Evolutionary conservation across 495 filamentous ascomycete genomes (phyloP).

Genomic region (Penicillium daleae): DNA sequence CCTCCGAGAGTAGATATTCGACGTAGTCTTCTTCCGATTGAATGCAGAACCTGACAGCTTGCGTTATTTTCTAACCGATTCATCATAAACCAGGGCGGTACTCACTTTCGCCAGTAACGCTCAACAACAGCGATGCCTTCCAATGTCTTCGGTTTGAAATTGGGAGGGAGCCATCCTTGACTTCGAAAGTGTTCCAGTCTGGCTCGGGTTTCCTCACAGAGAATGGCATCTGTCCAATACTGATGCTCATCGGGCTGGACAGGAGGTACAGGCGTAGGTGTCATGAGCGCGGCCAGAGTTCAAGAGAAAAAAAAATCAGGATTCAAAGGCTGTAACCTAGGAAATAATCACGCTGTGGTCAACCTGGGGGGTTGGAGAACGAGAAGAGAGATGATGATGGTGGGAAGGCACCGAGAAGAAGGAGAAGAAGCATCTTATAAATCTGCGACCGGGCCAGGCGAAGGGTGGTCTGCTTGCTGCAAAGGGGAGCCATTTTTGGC

Average conservation of each 20-base stretch:
- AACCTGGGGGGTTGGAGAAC: no score
- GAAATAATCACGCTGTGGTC: no score
- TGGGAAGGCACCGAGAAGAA: no score
- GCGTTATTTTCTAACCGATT: conserved; percentile 12
- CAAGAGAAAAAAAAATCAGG: no score
- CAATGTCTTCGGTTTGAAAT: conserved; percentile 35
- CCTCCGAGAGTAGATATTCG: conserved; percentile 30
- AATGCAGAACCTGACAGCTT: conserved; percentile 33
- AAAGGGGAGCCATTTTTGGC: no score
- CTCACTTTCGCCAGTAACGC: conserved; percentile 34
- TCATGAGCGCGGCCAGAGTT: no score
- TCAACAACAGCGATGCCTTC: conserved; percentile 31
- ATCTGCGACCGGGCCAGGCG: no score
- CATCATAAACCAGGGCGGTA: not conserved
- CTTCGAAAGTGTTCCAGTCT: conserved; percentile 35
- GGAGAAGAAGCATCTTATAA: no score
- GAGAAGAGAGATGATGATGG: no score
- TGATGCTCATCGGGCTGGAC: conserved; percentile 32
- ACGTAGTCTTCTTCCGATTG: conserved; percentile 33
- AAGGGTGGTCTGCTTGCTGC: no score
- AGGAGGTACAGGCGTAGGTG: no score
- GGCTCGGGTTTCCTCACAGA: conserved; percentile 35
- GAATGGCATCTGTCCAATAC: conserved; percentile 39
- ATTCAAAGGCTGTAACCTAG: no score
- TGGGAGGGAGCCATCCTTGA: conserved; percentile 36